These are phyloP conservation scores for Trichoderma koningii DNA, from an alignment of 2,329 filamentous ascomycete species.

Conservation along the genomic window DNA sequence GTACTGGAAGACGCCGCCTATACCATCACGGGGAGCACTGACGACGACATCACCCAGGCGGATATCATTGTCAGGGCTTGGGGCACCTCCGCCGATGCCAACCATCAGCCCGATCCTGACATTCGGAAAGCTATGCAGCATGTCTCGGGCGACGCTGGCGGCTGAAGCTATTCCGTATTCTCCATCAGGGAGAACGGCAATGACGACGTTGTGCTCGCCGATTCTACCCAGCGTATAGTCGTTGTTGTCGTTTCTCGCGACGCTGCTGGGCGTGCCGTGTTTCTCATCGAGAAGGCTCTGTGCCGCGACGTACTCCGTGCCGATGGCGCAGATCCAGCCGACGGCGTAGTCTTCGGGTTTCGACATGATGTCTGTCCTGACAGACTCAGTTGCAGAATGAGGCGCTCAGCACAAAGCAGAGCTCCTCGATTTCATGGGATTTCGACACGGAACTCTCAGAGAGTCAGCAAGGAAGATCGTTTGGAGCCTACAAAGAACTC, in stretches of 20 bases:
- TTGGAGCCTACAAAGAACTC: too few species aligned
- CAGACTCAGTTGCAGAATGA: neutral
- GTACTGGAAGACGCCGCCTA: neutral
- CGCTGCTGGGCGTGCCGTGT: neutral
- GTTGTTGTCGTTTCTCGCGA: neutral
- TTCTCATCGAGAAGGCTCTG: neutral
- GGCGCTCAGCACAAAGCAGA: neutral
- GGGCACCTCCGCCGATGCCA: neutral
- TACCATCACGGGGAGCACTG: slow-evolving; percentile 1
- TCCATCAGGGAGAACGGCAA: neutral
- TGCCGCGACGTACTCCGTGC: neutral
- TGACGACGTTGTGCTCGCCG: neutral
- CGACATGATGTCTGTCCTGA: neutral
- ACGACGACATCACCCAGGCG: neutral
- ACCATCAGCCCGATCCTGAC: neutral
- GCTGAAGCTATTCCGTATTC: slow-evolving; percentile 2
- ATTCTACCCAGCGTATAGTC: neutral
- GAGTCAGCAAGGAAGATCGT: neutral
- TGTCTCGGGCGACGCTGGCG: neutral
- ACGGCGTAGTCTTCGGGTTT: slow-evolving; percentile 5
- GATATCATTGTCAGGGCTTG: neutral
- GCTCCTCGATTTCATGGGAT: neutral
- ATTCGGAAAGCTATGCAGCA: slow-evolving; percentile 7
- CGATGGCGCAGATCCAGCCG: slow-evolving; percentile 1
- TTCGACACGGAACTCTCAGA: neutral